A percentile compares a stretch with the other conserved stretches of the same genome.
phyloP scores from a whole-genome alignment of 305 asterid species.

The Rubia tinctorum region DNA sequence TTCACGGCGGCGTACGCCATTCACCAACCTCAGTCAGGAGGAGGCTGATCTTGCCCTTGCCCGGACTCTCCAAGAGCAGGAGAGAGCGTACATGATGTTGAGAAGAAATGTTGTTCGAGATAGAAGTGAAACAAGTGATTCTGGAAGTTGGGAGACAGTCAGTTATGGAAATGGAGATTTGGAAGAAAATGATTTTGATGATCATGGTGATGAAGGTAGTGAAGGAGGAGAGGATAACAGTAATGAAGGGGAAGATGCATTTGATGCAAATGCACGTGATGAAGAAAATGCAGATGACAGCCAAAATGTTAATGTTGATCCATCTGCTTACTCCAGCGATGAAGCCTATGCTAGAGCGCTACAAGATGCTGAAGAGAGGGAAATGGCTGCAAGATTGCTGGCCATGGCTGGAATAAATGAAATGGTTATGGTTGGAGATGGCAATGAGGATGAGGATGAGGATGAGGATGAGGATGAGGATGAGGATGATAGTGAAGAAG shows the following conservation, averaged over 20 bases:
- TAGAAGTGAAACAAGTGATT: constrained; percentile 35
- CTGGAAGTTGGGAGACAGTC: constrained; percentile 72
- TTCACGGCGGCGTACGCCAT: constrained; percentile 58
- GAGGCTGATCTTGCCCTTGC: constrained; percentile 98
- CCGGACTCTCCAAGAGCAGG: constrained; percentile 96
- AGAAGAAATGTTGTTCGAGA: constrained; percentile 50
- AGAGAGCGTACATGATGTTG: constrained; percentile 97
- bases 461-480: neutral
- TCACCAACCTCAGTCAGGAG: constrained; percentile 86
- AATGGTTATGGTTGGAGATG: constrained; percentile 51
- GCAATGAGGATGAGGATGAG: constrained; percentile 25
- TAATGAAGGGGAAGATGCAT: constrained; percentile 47
- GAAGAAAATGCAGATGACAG: constrained; percentile 49
- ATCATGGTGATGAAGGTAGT: constrained; percentile 60
- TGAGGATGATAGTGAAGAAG: constrained; percentile 15
- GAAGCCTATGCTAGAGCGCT: constrained; percentile 97
- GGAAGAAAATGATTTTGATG: constrained; percentile 44
- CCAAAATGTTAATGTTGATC: constrained; percentile 65
- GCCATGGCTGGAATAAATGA: constrained; percentile 78
- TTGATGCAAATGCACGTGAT: constrained; percentile 56
- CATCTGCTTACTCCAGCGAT: constrained; percentile 81
- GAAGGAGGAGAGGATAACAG: constrained; percentile 48
- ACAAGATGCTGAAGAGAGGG: constrained; percentile 90
- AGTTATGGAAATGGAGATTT: constrained; percentile 49
- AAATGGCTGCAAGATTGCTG: constrained; percentile 83